These are phyloP conservation scores for Penicilliopsis zonata DNA, from an alignment of 495 filamentous ascomycete species.

Conservation along the genomic window DNA sequence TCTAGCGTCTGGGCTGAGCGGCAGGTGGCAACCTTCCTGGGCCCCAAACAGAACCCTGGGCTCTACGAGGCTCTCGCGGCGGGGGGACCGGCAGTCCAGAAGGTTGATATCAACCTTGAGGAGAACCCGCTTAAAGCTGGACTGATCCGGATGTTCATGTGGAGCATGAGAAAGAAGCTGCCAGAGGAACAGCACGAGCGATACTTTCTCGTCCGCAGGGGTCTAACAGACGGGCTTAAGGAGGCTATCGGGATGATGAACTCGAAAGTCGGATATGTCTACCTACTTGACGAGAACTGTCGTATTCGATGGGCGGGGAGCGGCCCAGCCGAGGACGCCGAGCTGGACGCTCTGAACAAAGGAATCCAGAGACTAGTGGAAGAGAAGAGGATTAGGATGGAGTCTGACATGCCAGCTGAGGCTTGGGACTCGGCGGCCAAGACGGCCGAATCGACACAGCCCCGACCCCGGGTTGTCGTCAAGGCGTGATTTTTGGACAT, in stretches of 20 bases:
- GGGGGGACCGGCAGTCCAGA: constrained; percentile 39
- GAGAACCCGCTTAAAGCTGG: constrained; percentile 63
- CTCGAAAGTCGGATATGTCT: constrained; percentile 85
- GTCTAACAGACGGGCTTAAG: constrained; percentile 59
- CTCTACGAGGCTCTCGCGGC: constrained; percentile 42
- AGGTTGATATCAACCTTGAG: constrained; percentile 78
- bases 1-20: constrained; percentile 72
- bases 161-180: constrained; percentile 42
- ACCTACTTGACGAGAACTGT: constrained; percentile 76
- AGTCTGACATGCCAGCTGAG: constrained; percentile 13
- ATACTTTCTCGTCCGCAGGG: constrained; percentile 77
- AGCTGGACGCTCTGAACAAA: constrained; percentile 59
- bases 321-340: constrained; percentile 55
- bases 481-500: constrained; percentile 4
- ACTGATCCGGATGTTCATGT: constrained; percentile 60
- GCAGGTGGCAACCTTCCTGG: constrained; percentile 63
- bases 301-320: constrained; percentile 92
- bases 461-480: constrained; percentile 12
- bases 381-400: constrained; percentile 30
- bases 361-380: constrained; percentile 56
- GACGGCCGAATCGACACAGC: constrained; percentile 1
- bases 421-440: constrained; percentile 5
- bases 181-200: constrained; percentile 48
- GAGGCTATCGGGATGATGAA: constrained; percentile 76
- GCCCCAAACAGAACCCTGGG: constrained; percentile 48